Conservation (phyloP, 2,329 filamentous ascomycete species). For the Sclerotinia sclerotiorum region DNA sequence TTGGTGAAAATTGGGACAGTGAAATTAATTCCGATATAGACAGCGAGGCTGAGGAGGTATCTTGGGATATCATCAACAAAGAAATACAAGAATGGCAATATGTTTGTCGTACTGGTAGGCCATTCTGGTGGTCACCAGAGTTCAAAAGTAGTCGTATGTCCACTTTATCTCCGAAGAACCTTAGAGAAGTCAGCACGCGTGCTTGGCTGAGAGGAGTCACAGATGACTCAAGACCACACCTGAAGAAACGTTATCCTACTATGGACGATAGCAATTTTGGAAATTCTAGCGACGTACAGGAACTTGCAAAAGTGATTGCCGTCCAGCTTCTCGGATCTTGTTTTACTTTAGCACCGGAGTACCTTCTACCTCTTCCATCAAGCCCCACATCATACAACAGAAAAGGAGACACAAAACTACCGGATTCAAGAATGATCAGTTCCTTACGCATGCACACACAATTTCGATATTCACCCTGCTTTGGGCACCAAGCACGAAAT, state of each 20-base stretch:
- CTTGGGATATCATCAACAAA: slow-evolving; percentile 37
- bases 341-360: slow-evolving; percentile 38
- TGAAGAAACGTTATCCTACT: slow-evolving; percentile 27
- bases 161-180: slow-evolving; percentile 23
- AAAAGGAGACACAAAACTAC: slow-evolving; percentile 22
- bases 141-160: slow-evolving; percentile 30
- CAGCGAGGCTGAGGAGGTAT: slow-evolving; percentile 27
- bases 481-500: slow-evolving; percentile 39
- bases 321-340: slow-evolving; percentile 39
- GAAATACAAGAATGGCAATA: slow-evolving; percentile 41
- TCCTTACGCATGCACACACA: slow-evolving; percentile 40
- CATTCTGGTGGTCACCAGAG: slow-evolving; percentile 40
- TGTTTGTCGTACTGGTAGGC: slow-evolving; percentile 37
- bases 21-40: slow-evolving; percentile 14
- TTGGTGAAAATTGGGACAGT: slow-evolving; percentile 26
- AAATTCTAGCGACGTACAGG: slow-evolving; percentile 29
- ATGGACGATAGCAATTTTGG: slow-evolving; percentile 34
- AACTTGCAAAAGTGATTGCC: slow-evolving; percentile 38
- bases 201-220: slow-evolving; percentile 24
- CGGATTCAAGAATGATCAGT: slow-evolving; percentile 38
- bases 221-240: slow-evolving; percentile 21
- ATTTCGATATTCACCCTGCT: slow-evolving; percentile 39
- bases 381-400: slow-evolving; percentile 18
- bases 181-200: slow-evolving; percentile 21
- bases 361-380: slow-evolving; percentile 19